Evolutionary conservation across 2,329 filamentous ascomycete genomes (phyloP), one percentile per base, ranked within the genome.

Genomic region (Colletotrichum tropicale): DNA sequence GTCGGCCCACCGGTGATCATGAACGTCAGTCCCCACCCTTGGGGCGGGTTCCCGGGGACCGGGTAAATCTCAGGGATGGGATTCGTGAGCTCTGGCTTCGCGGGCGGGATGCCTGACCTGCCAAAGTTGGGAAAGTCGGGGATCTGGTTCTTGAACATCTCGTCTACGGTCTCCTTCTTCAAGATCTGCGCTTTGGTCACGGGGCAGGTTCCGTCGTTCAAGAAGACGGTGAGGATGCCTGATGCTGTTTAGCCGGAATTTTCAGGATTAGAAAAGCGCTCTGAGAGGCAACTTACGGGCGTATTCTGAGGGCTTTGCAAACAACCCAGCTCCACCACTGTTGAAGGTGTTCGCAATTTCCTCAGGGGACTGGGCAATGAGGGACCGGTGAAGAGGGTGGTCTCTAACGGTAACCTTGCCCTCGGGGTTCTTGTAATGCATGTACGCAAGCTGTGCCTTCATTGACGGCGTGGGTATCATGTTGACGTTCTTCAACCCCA

Each of bases 71-170:
- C 89, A 1, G 61, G n/a, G 86, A 83, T 38, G 56, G 58, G 3
- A 88, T 90, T 89, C 3, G 87, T 87, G 10, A 90, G 82, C 16
- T 88, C 83, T 0, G 87, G 87, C 76, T 90, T 91, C 1, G 88
- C 83, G 2, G 86, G 85, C 0, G 87, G 81, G 3, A 90, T 84
- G 4, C 79, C 79, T 74, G 86, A 83, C 1, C 88, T 85, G 2
- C 86, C 86, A 71, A 90, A 91, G 76, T 92, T 80, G 1, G 91
- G 90, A 64, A 89, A 87, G 2, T 88, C 75, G 0, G 89, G 86
- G 66, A 93, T 88, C 77, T 92, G 92, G 80, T 94, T 94, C 72
- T 85, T 85, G 81, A 92, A 94, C 90, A 94, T 93, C 36, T 89
- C 82, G 15, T 92, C 87, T 0, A 95, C 89, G 0, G 92, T 93